Percentiles rank a stretch among this genome's conserved stretches.
phyloP scores from a whole-genome alignment of 345 rosid genomes.

The Salix viminalis region DNA sequence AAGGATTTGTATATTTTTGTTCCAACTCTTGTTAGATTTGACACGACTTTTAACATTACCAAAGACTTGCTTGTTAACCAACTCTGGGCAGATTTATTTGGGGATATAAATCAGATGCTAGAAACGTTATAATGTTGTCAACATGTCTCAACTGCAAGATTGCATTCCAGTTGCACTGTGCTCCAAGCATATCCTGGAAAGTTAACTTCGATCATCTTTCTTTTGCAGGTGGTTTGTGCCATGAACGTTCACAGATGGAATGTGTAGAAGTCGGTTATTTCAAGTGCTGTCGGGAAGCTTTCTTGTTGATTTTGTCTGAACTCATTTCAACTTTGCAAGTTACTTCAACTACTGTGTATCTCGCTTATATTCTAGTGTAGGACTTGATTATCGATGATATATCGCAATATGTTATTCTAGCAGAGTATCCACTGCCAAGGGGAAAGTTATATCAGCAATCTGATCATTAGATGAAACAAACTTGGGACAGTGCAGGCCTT shows the following conservation, averaged over 20 bases:
- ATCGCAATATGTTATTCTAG: neutral
- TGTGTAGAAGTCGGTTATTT: neutral
- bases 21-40: too few relatives aligned
- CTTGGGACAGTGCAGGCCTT: neutral
- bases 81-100: neutral
- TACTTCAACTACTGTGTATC: neutral
- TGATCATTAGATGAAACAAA: neutral
- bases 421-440: neutral
- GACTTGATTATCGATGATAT: neutral
- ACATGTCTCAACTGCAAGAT: neutral
- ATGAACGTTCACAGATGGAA: neutral
- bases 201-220: neutral
- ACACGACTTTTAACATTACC: too few relatives aligned
- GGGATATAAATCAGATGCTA: neutral
- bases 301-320: neutral
- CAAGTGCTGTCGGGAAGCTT: neutral
- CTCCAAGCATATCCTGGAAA: neutral
- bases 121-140: neutral
- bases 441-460: neutral
- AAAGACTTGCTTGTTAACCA: neutral
- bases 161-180: neutral
- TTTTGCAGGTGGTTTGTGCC: neutral
- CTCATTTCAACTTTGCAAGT: conserved; percentile 1
- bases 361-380: neutral
- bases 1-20: too few relatives aligned